These are phyloP conservation scores for Chaetothyriales sp. DNA, from an alignment of 2,329 filamentous ascomycete species.

Conservation along the genomic window DNA sequence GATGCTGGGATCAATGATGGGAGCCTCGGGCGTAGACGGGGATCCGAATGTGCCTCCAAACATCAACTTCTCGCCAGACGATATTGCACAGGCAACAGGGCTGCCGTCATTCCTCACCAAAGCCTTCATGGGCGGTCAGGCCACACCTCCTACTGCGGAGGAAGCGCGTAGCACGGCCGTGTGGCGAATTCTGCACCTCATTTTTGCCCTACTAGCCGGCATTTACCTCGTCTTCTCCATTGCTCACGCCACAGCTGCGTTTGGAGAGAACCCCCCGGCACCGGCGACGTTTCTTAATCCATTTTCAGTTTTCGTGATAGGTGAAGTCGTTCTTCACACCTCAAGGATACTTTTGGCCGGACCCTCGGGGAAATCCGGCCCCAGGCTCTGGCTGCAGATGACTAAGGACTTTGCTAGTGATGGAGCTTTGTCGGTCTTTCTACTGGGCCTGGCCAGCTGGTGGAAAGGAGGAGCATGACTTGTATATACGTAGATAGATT, in stretches of 20 bases:
- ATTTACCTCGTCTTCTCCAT: conserved; percentile 36
- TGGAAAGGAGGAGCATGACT: conserved; percentile 20
- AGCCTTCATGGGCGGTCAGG: conserved; percentile 25
- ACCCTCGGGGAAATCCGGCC: conserved; percentile 19
- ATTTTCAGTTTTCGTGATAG: conserved; percentile 34
- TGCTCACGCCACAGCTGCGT: conserved; percentile 25
- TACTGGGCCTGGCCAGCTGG: conserved; percentile 31
- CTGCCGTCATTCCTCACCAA: conserved; percentile 23
- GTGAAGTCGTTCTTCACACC: conserved; percentile 30
- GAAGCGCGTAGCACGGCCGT: conserved; percentile 26
- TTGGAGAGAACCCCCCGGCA: conserved; percentile 29
- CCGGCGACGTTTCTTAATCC: conserved; percentile 33
- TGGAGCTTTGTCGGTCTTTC: conserved; percentile 32
- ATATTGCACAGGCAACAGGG: conserved; percentile 18
- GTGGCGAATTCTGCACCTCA: conserved; percentile 45
- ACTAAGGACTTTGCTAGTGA: conserved; percentile 29
- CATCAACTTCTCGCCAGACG: conserved; percentile 13
- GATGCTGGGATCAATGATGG: conserved; percentile 41
- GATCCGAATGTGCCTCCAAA: conserved; percentile 7
- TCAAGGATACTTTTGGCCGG: conserved; percentile 23
- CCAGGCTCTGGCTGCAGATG: conserved; percentile 25
- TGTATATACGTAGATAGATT: neutral
- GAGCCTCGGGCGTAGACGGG: conserved; percentile 12
- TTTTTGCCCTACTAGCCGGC: conserved; percentile 44
- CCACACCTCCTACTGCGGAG: conserved; percentile 25